phyloP scores from a whole-genome alignment of 1,284 basidiomycete genomes.

The Apiotrichum mycotoxinovorans region DNA sequence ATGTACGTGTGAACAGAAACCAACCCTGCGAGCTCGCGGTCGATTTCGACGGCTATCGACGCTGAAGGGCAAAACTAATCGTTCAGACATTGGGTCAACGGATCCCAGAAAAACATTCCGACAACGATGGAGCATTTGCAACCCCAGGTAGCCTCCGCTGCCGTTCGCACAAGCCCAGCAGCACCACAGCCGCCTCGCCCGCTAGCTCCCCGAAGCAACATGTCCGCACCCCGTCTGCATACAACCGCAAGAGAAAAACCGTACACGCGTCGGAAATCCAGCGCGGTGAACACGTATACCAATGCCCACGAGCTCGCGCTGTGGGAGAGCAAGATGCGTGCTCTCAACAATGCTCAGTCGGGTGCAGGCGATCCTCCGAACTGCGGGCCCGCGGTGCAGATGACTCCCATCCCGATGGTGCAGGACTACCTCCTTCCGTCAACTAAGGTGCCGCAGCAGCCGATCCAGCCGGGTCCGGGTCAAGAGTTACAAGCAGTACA shows the following conservation, averaged over 20 bases:
- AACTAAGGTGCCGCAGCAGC: neutral
- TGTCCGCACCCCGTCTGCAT: neutral
- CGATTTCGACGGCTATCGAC: too few species aligned
- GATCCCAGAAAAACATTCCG: too few species aligned
- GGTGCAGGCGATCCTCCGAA: neutral
- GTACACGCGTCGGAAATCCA: constrained; percentile 1
- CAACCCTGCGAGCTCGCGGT: too few species aligned
- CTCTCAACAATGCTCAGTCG: neutral
- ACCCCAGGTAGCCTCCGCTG: too few species aligned
- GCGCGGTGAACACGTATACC: neutral
- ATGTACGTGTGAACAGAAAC: too few species aligned
- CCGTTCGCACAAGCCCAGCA: too few species aligned
- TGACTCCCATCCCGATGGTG: constrained; percentile 3
- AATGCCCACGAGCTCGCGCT: constrained; percentile 5
- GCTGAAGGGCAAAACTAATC: too few species aligned
- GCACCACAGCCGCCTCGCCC: neutral
- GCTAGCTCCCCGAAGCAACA: neutral
- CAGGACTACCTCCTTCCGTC: neutral
- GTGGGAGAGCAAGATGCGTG: constrained; percentile 1
- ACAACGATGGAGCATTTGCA: too few species aligned
- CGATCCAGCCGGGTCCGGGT: neutral
- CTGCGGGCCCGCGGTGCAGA: neutral
- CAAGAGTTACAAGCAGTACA: too few species aligned
- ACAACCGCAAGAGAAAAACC: neutral
- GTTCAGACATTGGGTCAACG: too few species aligned